Evolutionary conservation across 495 filamentous ascomycete genomes (phyloP).

Genomic region (Penicillium chermesinum): DNA sequence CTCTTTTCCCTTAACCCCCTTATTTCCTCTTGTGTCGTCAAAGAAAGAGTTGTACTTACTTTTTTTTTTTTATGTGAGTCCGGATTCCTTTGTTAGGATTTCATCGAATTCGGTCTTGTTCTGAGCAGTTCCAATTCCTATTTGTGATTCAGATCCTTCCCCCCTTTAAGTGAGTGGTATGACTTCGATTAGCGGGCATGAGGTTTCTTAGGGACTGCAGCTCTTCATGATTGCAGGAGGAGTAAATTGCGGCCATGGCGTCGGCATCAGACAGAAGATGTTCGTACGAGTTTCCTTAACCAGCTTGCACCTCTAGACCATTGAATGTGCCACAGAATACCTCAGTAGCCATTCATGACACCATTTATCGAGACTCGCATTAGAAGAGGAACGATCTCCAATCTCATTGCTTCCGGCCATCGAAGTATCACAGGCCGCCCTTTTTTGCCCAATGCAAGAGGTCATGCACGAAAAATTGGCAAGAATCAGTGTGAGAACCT

Average conservation of each 20-base stretch:
- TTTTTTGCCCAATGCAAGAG: too few species aligned
- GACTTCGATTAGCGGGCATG: neutral
- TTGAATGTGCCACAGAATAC: too few species aligned
- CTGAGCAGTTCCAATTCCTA: slow-evolving; percentile 26
- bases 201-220: too few species aligned
- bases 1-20: neutral
- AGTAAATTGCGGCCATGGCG: slow-evolving; percentile 17
- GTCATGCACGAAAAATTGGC: too few species aligned
- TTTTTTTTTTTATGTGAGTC: slow-evolving; percentile 22
- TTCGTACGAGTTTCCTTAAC: slow-evolving; percentile 14
- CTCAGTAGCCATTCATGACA: too few species aligned
- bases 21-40: slow-evolving; percentile 20
- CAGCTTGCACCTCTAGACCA: slow-evolving; percentile 5
- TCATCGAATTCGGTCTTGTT: slow-evolving; percentile 22
- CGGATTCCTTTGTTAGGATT: slow-evolving; percentile 13
- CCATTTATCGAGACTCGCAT: too few species aligned
- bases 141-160: slow-evolving; percentile 12
- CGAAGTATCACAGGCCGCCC: too few species aligned
- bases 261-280: slow-evolving; percentile 16
- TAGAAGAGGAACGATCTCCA: too few species aligned
- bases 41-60: slow-evolving; percentile 30
- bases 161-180: neutral
- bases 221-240: too few species aligned
- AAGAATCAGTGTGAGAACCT: too few species aligned
- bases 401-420: too few species aligned